Conservation (phyloP, 768 basidiomycete genomes). For the Mycena sanguinolenta region DNA sequence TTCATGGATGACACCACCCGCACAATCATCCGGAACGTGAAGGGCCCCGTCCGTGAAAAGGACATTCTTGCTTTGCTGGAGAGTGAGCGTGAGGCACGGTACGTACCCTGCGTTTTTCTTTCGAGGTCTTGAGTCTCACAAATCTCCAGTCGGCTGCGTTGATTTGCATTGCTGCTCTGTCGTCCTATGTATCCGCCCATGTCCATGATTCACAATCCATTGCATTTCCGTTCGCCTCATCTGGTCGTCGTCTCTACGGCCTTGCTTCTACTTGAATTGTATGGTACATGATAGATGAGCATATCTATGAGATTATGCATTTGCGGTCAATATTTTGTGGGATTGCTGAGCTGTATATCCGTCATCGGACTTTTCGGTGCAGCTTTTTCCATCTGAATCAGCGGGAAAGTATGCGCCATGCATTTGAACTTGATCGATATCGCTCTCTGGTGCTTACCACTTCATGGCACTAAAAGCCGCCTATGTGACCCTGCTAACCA, state of each 20-base stretch:
- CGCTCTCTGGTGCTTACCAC: not conserved
- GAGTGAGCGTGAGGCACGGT: constrained; percentile 99
- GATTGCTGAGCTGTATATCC: constrained; percentile 5
- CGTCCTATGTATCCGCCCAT: constrained; percentile 31
- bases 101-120: constrained; percentile 50
- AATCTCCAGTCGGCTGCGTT: constrained; percentile 54
- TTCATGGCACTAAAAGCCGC: constrained; percentile 61
- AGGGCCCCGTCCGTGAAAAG: constrained; percentile 95
- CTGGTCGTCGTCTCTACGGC: constrained; percentile 11
- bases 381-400: too few species aligned
- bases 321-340: not conserved
- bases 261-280: constrained; percentile 21
- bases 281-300: constrained; percentile 21
- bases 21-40: constrained; percentile 98
- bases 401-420: too few species aligned
- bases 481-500: constrained; percentile 86
- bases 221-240: constrained; percentile 21
- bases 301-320: constrained; percentile 24
- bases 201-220: constrained; percentile 29
- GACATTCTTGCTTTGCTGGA: constrained; percentile 98
- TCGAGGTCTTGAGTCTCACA: not conserved
- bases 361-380: not conserved
- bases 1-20: constrained; percentile 98
- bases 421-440: not conserved
- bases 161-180: constrained; percentile 34